Conservation (phyloP, 1,139 yeast genomes). For the Pichia sp. region DNA sequence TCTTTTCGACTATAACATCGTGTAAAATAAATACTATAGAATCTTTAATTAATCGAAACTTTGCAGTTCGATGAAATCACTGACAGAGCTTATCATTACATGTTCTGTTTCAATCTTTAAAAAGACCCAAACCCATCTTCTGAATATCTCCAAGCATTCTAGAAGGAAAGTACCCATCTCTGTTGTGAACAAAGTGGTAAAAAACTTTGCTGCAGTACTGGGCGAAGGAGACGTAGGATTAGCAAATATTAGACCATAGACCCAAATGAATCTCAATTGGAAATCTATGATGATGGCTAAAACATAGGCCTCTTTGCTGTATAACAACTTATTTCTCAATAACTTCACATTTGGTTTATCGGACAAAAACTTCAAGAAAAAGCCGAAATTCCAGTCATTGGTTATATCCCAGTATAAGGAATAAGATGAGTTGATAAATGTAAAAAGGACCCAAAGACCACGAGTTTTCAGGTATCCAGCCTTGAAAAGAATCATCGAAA, state of each 20-base stretch:
- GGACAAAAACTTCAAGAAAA: slow-evolving; percentile 38
- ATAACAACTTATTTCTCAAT: slow-evolving; percentile 32
- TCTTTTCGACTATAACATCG: neutral
- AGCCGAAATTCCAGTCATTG: slow-evolving; percentile 82
- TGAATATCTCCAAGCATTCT: slow-evolving; percentile 67
- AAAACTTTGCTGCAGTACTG: slow-evolving; percentile 12
- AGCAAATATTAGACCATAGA: slow-evolving; percentile 40
- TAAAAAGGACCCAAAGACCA: slow-evolving; percentile 47
- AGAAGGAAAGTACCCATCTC: slow-evolving; percentile 60
- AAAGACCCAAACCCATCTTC: slow-evolving; percentile 90
- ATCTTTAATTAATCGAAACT: slow-evolving; percentile 8
- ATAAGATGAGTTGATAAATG: slow-evolving; percentile 65
- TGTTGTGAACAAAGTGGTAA: slow-evolving; percentile 40
- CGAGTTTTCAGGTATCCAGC: slow-evolving; percentile 18
- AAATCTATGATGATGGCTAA: slow-evolving; percentile 57
- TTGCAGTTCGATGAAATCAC: slow-evolving; percentile 24
- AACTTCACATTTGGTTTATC: slow-evolving; percentile 17
- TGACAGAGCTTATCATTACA: slow-evolving; percentile 33
- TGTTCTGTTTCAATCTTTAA: slow-evolving; percentile 79
- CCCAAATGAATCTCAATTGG: slow-evolving; percentile 69
- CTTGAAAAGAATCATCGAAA: slow-evolving; percentile 41
- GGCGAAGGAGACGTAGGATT: slow-evolving; percentile 13
- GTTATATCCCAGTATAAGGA: slow-evolving; percentile 84
- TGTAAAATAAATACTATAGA: neutral
- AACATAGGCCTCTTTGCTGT: slow-evolving; percentile 43